Base-by-base conservation (phyloP, 169 alveolate species). In the Plasmodium knowlesi region DNA sequence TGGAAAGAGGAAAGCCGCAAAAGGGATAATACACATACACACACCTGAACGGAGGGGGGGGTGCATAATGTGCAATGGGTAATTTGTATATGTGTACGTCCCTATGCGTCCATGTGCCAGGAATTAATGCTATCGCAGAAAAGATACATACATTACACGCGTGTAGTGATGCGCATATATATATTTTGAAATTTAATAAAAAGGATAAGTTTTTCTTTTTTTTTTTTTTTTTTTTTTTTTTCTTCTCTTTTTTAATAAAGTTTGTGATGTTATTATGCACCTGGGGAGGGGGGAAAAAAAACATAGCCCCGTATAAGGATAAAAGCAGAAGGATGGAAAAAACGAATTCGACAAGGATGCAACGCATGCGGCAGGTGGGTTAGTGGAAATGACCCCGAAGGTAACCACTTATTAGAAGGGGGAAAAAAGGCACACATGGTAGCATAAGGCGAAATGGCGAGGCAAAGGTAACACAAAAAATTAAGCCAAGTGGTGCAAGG, bases 241-340 rank as follows among this genome's bases (percentile, higher is more conserved):
- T 57, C 14, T 57, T 61, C n/a, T 61, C n/a, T 22, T 61, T 25
- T 19, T 67, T 19, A 12, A 25, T 28, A 28, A 61, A 5, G 76
- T 67, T 67, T 67, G 76, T 28, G 76, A 67, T 67, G 37, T 67
- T 67, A 67, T 67, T 67, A 10, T 67, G 37, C 76, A 67, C 76
- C 30, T 0, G 37, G 37, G 32, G 76, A 8, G 76, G 34, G 37
- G 37, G 28, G 4, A 61, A 67, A 50, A 50, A 50, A 50, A 50
- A 50, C 12, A 50, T 16, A 50, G 61, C 1, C 61, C 61, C 61
- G 8, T 50, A 14, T 50, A 50, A 12, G 61, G n/a, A 50, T 50
- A 14, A 50, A 2, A 2, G 61, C 61, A 50, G 14, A 14, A 50
- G 61, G 61, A 50, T 50, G 61, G 5, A 14, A 50, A 50, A 50